Conservation (phyloP, 2,329 filamentous ascomycete genomes). For the Trichoderma sp. region DNA sequence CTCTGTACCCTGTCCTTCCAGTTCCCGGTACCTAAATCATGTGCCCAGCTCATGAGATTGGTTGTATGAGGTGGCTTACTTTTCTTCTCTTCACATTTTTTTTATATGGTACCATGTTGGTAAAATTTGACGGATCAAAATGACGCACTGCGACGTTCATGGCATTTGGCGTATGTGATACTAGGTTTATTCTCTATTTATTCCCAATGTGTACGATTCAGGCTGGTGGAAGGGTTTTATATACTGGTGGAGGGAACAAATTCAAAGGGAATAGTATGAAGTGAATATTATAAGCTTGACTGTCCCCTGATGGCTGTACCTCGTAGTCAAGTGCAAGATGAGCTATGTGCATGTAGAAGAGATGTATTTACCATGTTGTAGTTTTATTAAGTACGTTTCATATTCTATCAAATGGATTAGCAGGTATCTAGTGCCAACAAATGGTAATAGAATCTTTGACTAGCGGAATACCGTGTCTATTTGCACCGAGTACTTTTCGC, state of each 20-base stretch:
- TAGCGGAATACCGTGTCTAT: background rate
- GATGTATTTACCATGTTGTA: background rate
- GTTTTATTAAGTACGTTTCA: background rate
- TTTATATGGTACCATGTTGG: background rate
- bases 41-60: background rate
- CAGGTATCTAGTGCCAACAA: background rate
- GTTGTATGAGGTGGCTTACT: background rate
- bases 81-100: background rate
- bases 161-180: conserved; percentile 10
- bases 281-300: background rate
- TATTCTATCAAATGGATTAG: background rate
- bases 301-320: background rate
- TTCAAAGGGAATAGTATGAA: background rate
- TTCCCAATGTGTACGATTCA: conserved; percentile 8
- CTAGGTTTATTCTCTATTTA: background rate
- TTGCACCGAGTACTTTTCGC: background rate
- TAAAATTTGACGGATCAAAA: background rate
- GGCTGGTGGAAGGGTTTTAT: background rate
- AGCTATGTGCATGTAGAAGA: background rate
- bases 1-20: conserved; percentile 45
- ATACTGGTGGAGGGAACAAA: background rate
- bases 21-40: conserved; percentile 37
- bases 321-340: background rate
- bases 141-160: conserved; percentile 6
- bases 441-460: background rate